Percentiles rank a stretch among this genome's conserved stretches.
Conservation (phyloP, 1,139 yeast species). For the Candida gigantensis region DNA sequence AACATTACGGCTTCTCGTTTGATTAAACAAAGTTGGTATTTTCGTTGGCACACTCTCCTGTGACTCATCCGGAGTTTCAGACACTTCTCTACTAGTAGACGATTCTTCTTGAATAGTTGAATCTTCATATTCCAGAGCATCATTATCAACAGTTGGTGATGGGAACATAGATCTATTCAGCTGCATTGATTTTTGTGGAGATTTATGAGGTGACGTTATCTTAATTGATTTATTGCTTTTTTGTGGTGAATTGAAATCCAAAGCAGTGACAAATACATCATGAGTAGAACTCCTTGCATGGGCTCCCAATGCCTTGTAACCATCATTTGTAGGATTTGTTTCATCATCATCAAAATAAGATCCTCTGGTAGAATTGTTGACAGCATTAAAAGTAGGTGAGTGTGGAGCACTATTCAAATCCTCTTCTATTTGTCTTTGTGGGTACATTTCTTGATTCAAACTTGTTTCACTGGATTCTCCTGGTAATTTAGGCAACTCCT, state of each 20-base stretch:
- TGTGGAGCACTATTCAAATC: conserved; percentile 2
- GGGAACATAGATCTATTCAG: conserved; percentile 16
- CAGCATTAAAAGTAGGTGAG: conserved; percentile 6
- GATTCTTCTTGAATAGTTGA: conserved; percentile 5
- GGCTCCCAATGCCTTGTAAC: conserved; percentile 16
- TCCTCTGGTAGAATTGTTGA: conserved; percentile 15
- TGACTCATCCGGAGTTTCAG: no score
- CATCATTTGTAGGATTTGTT: conserved; percentile 1
- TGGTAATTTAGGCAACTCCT: conserved; percentile 9
- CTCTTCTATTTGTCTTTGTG: conserved; percentile 1
- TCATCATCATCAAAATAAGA: conserved; percentile 18
- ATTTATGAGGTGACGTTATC: conserved; percentile 2
- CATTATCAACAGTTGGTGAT: conserved; percentile 16
- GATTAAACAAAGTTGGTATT: not conserved
- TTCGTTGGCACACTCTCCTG: not conserved
- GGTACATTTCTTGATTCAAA: conserved; percentile 3
- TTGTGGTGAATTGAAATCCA: conserved; percentile 25
- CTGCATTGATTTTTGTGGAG: conserved; percentile 7
- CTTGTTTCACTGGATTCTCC: conserved; percentile 9
- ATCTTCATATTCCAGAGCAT: no score
- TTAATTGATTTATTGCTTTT: conserved; percentile 8
- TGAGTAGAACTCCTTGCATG: conserved; percentile 22
- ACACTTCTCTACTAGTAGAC: no score
- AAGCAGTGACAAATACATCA: conserved; percentile 45
- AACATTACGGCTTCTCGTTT: conserved; percentile 6